phyloP scores from a whole-genome alignment of 495 filamentous ascomycete species.

The Tuber microsphaerosporum region DNA sequence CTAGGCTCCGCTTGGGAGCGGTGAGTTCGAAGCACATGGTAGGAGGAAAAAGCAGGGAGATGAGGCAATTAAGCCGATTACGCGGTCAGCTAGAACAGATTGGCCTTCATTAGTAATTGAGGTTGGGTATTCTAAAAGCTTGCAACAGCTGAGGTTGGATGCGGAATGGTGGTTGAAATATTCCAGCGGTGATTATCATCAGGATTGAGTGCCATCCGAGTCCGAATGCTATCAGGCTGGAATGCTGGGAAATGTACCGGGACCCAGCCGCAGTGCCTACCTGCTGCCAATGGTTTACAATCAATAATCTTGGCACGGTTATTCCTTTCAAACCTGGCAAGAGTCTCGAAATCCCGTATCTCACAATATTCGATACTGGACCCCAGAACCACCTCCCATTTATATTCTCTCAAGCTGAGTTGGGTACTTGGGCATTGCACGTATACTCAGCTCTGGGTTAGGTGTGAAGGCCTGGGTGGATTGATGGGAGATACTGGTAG shows the following conservation, averaged over 20 bases:
- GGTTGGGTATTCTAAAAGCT: neutral
- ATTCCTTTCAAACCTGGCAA: neutral
- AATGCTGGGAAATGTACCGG: neutral
- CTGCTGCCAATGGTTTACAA: neutral
- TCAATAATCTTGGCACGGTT: neutral
- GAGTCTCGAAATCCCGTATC: neutral
- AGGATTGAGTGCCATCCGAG: neutral
- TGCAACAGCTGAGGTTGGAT: neutral
- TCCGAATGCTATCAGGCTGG: neutral
- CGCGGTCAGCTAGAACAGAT: neutral
- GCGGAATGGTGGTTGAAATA: neutral
- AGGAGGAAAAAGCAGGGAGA: neutral
- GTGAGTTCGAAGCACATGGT: neutral
- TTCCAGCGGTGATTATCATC: neutral
- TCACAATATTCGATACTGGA: neutral
- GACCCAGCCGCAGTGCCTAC: neutral
- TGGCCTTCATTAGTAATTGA: neutral
- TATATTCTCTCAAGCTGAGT: neutral
- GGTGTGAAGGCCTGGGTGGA: neutral
- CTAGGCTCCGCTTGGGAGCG: neutral
- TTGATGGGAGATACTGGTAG: neutral
- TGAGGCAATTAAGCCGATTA: neutral
- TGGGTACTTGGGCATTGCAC: neutral
- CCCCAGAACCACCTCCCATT: neutral
- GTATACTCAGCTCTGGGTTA: neutral